Evolutionary conservation across 2,329 filamentous ascomycete species (phyloP).

Genomic region (Exophiala sp.): DNA sequence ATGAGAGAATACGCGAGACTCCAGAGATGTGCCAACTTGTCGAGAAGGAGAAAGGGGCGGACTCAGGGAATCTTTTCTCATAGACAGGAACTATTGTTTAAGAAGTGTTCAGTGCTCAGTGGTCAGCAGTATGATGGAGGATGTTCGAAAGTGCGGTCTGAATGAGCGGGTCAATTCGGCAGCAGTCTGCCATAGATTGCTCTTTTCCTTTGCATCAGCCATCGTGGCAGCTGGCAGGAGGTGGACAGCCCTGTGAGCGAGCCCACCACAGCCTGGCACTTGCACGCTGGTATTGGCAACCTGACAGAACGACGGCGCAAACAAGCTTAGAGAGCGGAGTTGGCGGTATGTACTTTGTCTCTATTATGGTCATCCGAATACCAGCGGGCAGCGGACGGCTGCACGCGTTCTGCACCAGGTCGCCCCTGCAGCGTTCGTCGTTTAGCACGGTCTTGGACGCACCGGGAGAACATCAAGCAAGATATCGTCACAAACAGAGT

Average conservation of each 20-base stretch:
- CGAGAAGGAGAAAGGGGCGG: neutral
- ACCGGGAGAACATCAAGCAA: constrained; percentile 1
- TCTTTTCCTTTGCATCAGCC: constrained; percentile 4
- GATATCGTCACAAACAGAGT: too few species aligned
- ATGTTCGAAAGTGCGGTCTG: constrained; percentile 22
- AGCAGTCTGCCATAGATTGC: constrained; percentile 9
- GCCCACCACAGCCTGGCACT: constrained; percentile 6
- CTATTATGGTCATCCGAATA: constrained; percentile 3
- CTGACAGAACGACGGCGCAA: constrained; percentile 8
- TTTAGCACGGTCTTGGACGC: neutral
- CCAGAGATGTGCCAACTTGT: neutral
- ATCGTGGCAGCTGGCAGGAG: constrained; percentile 11
- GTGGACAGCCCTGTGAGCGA: constrained; percentile 4
- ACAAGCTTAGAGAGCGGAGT: constrained; percentile 8
- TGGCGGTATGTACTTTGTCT: constrained; percentile 15
- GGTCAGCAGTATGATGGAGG: neutral
- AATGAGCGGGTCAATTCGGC: constrained; percentile 15
- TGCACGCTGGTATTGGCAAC: constrained; percentile 1
- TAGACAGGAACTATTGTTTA: neutral
- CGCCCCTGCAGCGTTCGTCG: constrained; percentile 8
- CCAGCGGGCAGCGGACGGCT: constrained; percentile 8
- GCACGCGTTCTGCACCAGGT: constrained; percentile 15
- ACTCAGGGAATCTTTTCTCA: neutral
- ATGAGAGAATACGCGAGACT: neutral
- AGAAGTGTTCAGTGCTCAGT: neutral